Base-by-base conservation (phyloP, 116 monocot species). In the Dioscorea cayenensis region DNA sequence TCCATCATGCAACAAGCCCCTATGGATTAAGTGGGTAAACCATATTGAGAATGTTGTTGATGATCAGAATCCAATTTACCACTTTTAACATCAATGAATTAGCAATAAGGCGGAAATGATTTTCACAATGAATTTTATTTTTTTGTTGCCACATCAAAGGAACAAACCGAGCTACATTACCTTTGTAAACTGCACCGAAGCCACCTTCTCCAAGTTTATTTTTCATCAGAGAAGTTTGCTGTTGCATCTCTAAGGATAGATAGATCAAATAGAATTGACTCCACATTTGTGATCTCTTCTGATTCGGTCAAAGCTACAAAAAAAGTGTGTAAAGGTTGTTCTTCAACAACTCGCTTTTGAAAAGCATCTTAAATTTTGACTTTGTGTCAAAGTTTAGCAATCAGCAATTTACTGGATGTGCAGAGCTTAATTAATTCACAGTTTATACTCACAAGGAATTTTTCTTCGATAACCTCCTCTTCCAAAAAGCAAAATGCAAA, bases 111-210 rank as follows among this genome's bases (percentile, higher is more conserved):
- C 55, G n/a, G 10, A 16, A 1, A 16, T 18, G n/a, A 55, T 18
- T 52, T 18, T 5, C 51, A 51, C 51, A 51, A 6, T 51, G 51
- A 14, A 55, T 19, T 18, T n/a, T 18, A 0, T n/a, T 19, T n/a
- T n/a, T 18, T 52, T 52, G 10, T 52, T 25, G 25, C 32, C 32
- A 18, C 19, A 55, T 16, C n/a, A 16, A n/a, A 55, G 14, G 14
- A 55, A n/a, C n/a, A n/a, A 5, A 51, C 7, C 17, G 5, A 43
- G 43, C 43, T 43, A 32, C 35, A 0, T 23, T 36, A 83, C 83
- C 83, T 78, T n/a, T 78, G 68, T 78, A 78, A 64, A 83, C 83
- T 22, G 63, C 35, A 37, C 83, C 83, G 48, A 82, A 82, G n/a
- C 83, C 83, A 14, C 83, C 75, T 58, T 72, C 51, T 28, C 83